These are phyloP conservation scores for Ogataea nakhonphanomensis DNA, from an alignment of 805 yeast genomes.

Conservation along the genomic window DNA sequence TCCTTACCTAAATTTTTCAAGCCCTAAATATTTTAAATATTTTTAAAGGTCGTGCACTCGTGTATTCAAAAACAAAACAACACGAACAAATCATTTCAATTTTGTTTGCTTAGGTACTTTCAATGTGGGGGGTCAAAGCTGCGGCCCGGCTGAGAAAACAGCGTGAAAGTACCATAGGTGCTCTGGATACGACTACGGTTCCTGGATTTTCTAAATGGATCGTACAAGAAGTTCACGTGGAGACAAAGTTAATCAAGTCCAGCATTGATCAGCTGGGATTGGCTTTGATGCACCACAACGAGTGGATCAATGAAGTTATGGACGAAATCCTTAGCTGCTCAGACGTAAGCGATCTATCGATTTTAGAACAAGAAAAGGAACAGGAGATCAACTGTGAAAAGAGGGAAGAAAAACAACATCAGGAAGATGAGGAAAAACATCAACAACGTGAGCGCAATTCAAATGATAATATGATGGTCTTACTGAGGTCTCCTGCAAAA, in stretches of 20 bases:
- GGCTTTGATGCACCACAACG: slow-evolving; percentile 25
- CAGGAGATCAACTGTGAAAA: background rate
- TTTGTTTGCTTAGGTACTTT: slow-evolving; percentile 1
- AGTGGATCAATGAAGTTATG: slow-evolving; percentile 32
- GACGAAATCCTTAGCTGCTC: slow-evolving; percentile 18
- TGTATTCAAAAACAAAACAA: slow-evolving; percentile 17
- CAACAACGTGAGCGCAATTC: too few relatives aligned
- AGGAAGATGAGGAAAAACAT: too few relatives aligned
- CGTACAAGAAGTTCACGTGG: slow-evolving; percentile 28
- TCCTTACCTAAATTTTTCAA: background rate
- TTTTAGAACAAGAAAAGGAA: slow-evolving; percentile 6
- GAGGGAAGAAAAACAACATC: too few relatives aligned
- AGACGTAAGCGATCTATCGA: slow-evolving; percentile 13
- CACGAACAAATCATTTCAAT: slow-evolving; percentile 12
- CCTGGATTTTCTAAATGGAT: slow-evolving; percentile 36
- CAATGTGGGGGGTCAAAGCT: slow-evolving; percentile 32
- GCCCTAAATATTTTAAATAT: slow-evolving; percentile 1
- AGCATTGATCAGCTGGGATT: slow-evolving; percentile 24
- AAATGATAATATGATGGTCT: slow-evolving; percentile 13
- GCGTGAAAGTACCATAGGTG: slow-evolving; percentile 8
- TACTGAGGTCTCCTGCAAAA: slow-evolving; percentile 26
- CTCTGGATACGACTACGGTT: slow-evolving; percentile 14
- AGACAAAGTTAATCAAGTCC: slow-evolving; percentile 24
- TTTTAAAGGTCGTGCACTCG: slow-evolving; percentile 6
- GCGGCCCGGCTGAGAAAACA: slow-evolving; percentile 18